Evolutionary conservation across 305 asterid species (phyloP).

Genomic region (Solanum chacoense): DNA sequence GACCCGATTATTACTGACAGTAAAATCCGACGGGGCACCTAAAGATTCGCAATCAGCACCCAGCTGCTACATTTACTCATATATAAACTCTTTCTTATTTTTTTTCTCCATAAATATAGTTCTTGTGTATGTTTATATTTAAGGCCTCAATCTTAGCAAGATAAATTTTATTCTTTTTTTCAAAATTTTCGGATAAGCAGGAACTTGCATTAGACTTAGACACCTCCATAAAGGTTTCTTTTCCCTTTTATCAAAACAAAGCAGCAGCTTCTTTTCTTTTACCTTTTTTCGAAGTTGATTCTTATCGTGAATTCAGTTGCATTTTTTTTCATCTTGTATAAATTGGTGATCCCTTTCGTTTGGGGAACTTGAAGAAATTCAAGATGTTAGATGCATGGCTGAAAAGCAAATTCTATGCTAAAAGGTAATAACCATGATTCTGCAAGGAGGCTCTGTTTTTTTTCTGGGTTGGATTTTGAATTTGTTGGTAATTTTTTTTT

Average conservation of each 20-base stretch:
- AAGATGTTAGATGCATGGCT: slow-evolving; percentile 59
- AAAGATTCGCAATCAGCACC: background rate
- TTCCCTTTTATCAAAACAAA: background rate
- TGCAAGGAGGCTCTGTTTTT: background rate
- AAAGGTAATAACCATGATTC: slow-evolving; percentile 37
- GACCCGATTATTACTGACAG: background rate
- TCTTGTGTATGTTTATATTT: background rate
- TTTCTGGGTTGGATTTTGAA: background rate
- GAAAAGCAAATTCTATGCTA: slow-evolving; percentile 63
- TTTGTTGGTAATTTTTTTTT: background rate
- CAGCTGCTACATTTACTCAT: background rate
- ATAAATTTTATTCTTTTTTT: background rate
- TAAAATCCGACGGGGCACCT: background rate
- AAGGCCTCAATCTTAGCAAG: background rate
- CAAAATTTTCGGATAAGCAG: background rate
- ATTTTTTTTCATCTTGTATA: background rate
- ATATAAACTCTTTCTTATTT: background rate
- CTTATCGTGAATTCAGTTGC: background rate
- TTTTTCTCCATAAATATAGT: background rate
- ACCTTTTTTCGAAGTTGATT: background rate
- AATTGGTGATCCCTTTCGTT: background rate
- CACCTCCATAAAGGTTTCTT: background rate
- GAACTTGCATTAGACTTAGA: background rate
- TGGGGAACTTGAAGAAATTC: background rate
- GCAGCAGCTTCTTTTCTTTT: slow-evolving; percentile 10